These are phyloP conservation scores for Metschnikowia lunata DNA, from an alignment of 805 yeast species.

Conservation along the genomic window DNA sequence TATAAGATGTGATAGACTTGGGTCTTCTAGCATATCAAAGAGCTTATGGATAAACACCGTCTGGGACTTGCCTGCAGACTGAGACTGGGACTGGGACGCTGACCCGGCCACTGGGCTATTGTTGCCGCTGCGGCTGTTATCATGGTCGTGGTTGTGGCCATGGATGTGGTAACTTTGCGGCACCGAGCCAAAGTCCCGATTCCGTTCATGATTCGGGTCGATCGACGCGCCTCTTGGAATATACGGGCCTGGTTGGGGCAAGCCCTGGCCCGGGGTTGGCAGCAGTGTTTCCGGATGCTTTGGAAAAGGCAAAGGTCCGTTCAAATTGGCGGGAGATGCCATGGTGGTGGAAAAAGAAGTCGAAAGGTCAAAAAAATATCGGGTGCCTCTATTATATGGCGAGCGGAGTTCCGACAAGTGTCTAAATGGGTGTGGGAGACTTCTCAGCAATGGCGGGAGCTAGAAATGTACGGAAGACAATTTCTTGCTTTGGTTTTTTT, in stretches of 20 bases:
- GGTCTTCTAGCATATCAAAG: conserved; percentile 86
- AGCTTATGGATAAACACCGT: conserved; percentile 78
- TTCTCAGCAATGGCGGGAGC: not conserved
- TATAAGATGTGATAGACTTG: conserved; percentile 63
- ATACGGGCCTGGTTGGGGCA: conserved; percentile 3
- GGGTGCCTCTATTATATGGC: not conserved
- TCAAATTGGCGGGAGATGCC: conserved; percentile 1
- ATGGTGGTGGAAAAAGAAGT: not conserved
- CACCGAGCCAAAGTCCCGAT: not conserved
- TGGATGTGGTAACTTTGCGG: not conserved
- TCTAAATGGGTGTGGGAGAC: not conserved
- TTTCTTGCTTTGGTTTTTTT: not conserved
- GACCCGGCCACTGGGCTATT: conserved; percentile 9
- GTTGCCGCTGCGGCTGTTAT: conserved; percentile 6
- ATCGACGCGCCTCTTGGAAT: conserved; percentile 5
- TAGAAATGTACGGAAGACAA: not conserved
- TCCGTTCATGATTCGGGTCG: conserved; percentile 2
- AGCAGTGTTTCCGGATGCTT: not conserved
- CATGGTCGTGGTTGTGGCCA: conserved; percentile 1
- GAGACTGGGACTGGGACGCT: not conserved
- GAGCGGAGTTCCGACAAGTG: not conserved
- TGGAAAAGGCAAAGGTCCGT: conserved; percentile 1
- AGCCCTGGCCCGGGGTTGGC: not conserved
- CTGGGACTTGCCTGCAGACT: conserved; percentile 30
- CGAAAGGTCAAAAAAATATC: not conserved